phyloP scores from a whole-genome alignment of 78 protist genomes.

The Tieghemostelium lacteum region DNA sequence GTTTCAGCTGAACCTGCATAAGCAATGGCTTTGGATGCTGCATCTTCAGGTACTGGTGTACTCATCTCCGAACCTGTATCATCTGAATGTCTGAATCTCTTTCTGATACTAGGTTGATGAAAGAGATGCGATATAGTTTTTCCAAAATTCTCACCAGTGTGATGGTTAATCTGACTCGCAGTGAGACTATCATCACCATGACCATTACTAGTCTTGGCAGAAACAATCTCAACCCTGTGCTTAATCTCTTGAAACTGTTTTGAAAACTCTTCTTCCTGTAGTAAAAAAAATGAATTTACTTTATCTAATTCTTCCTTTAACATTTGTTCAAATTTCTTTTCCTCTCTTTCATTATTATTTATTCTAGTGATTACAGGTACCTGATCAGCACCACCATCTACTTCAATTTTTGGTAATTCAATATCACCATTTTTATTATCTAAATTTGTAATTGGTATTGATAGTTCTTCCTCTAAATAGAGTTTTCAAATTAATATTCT shows the following conservation, averaged over 20 bases:
- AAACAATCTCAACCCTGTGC: background rate
- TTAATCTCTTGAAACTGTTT: slow-evolving; percentile 30
- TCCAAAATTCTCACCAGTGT: background rate
- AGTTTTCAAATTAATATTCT: background rate
- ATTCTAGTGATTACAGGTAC: slow-evolving; percentile 1
- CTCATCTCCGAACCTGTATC: background rate
- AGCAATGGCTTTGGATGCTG: slow-evolving; percentile 17
- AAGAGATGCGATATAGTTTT: background rate
- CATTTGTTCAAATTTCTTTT: slow-evolving; percentile 46
- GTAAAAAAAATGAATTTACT: slow-evolving; percentile 38
- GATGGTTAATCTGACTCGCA: background rate
- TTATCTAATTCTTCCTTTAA: slow-evolving; percentile 48
- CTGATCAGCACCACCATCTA: no score
- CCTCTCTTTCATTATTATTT: slow-evolving; percentile 22
- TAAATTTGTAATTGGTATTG: background rate
- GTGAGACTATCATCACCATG: background rate
- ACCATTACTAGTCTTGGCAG: background rate
- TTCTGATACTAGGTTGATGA: background rate
- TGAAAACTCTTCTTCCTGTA: slow-evolving; percentile 38
- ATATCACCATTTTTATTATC: background rate
- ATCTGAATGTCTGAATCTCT: background rate
- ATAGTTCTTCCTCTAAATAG: slow-evolving; percentile 35
- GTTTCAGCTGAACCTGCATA: slow-evolving; percentile 48
- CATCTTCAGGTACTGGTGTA: background rate
- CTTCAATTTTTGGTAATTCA: background rate